Base-by-base conservation (phyloP, 139 green algal genomes). In the Chlorella sorokiniana region DNA sequence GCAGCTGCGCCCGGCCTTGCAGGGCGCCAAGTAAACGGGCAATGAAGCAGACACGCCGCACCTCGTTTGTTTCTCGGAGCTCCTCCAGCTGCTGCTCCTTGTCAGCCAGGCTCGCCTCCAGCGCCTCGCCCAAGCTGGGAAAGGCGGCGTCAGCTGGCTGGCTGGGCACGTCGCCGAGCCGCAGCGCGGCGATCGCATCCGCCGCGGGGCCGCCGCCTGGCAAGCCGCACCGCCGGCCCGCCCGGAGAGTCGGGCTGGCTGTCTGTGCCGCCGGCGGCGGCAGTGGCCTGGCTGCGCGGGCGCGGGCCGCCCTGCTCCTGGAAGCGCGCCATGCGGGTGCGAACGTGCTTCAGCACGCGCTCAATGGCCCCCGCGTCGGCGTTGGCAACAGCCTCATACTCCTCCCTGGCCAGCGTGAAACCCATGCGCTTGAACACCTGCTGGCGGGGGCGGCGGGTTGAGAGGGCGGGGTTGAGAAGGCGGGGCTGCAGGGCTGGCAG, bases 271-370 rank as follows among this genome's bases (percentile, higher is more conserved):
- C 23, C 41, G 44, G 69, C 23, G 25, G 7, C 68, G 35, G 61
- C 22, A 4, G 22, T 52, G 44, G 41, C 41, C 41, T 69, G 85
- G 81, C 76, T 83, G 44, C 72, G 22, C 42, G 77, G 6, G 22
- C n/a, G 38, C 33, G 65, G 42, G 61, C 40, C 38, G 40, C 56
- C 40, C 29, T 37, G n/a, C 78, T 83, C 78, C 25, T 83, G 78
- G 51, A 77, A 83, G 29, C 67, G 65, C 4, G 86, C 80, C 20
- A 98, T 87, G 62, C 93, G 91, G 14, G 90, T 70, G 6, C 86
- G 88, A 31, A 95, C n/a, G 7, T 96, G 84, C 83, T 98, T 96
- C 1, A 98, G 90, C 70, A 96, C 82, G 25, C 87, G 85, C 83
- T 98, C 95, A 11, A 98, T 87, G 0, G 92, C 90, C 0, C 92